A percentile compares a stretch with the other conserved stretches of the same genome.
phyloP scores from a whole-genome alignment of 495 filamentous ascomycete genomes.

The Xylaria bambusicola region DNA sequence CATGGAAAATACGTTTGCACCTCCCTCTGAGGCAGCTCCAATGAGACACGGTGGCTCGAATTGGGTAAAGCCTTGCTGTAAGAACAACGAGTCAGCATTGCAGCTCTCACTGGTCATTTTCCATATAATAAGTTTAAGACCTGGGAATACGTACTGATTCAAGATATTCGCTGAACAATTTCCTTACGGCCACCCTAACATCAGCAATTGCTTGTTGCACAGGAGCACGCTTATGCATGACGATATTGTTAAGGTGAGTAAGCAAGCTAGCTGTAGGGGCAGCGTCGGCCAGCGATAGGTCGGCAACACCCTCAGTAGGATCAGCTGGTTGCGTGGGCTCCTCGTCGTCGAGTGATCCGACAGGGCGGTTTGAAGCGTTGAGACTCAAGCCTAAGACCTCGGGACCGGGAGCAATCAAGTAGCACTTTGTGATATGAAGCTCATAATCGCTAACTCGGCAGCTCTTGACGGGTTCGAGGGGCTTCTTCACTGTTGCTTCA shows the following conservation, averaged over 20 bases:
- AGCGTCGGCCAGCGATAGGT: conserved; percentile 37
- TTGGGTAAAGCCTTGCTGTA: conserved; percentile 64
- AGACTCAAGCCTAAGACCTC: conserved; percentile 69
- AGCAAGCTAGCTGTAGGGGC: conserved; percentile 67
- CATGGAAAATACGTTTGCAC: conserved; percentile 88
- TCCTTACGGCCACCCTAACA: conserved; percentile 79
- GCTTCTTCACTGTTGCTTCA: conserved; percentile 78
- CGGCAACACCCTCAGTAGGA: conserved; percentile 58
- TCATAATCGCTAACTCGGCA: conserved; percentile 75
- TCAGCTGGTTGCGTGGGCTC: conserved; percentile 56
- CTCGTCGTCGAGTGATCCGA: conserved; percentile 65
- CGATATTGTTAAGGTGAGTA: conserved; percentile 83
- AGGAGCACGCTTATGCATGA: conserved; percentile 85
- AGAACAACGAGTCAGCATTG: not conserved
- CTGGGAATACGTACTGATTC: conserved; percentile 26
- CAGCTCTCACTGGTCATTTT: too few relatives aligned
- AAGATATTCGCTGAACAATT: conserved; percentile 80
- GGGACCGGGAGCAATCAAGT: conserved; percentile 62
- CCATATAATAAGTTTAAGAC: too few relatives aligned
- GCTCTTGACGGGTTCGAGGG: conserved; percentile 78
- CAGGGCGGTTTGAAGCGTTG: conserved; percentile 65
- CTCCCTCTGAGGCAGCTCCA: conserved; percentile 88
- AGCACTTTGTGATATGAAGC: conserved; percentile 84
- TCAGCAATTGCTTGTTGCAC: conserved; percentile 80
- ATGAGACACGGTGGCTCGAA: conserved; percentile 90